Conservation (phyloP, 257 asterid genomes). For the Jasminum sambac region DNA sequence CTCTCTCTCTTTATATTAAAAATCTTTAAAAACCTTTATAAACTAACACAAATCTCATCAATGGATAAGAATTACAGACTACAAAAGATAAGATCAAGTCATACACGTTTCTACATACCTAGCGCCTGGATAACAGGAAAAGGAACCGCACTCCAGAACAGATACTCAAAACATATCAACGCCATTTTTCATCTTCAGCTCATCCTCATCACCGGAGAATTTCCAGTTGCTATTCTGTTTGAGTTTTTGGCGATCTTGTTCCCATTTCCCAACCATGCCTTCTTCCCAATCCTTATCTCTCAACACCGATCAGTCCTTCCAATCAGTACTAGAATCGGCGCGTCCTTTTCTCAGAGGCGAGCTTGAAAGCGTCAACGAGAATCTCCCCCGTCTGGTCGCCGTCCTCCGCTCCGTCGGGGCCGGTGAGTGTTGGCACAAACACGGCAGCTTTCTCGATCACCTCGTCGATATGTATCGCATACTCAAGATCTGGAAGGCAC, state of each 20-base stretch:
- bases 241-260: too few species aligned
- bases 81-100: not conserved
- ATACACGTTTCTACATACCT: slow-evolving; percentile 7
- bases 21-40: too few species aligned
- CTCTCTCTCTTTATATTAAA: too few species aligned
- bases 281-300: slow-evolving; percentile 22
- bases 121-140: not conserved
- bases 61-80: too few species aligned
- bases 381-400: slow-evolving; percentile 62
- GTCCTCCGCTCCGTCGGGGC: slow-evolving; percentile 73
- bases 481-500: slow-evolving; percentile 79
- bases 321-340: slow-evolving; percentile 47
- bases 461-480: slow-evolving; percentile 67
- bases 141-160: too few species aligned
- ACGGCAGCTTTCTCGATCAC: slow-evolving; percentile 76
- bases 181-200: not conserved
- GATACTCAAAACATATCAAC: too few species aligned
- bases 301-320: slow-evolving; percentile 8
- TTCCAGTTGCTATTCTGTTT: too few species aligned
- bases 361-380: slow-evolving; percentile 47
- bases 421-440: slow-evolving; percentile 96
- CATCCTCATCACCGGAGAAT: not conserved
- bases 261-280: slow-evolving; percentile 28
- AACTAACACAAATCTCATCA: too few species aligned
- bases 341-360: slow-evolving; percentile 84